Percentiles rank a stretch among this genome's conserved stretches.
Conservation (phyloP, 2,329 filamentous ascomycete genomes). For the Colletotrichum sp. region DNA sequence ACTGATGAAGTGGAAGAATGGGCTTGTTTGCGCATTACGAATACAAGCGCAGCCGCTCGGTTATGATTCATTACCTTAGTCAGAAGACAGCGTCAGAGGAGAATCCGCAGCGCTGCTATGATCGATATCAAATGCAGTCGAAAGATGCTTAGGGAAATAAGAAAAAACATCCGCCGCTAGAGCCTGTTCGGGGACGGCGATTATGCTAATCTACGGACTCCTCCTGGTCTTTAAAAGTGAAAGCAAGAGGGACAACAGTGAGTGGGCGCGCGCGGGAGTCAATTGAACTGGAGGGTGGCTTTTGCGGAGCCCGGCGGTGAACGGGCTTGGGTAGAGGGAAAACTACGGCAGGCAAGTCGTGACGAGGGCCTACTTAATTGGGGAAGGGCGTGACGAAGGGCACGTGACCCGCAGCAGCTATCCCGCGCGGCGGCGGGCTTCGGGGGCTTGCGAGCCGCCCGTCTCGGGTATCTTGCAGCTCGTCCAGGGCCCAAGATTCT, state of each 20-base stretch:
- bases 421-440: not conserved
- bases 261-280: not conserved
- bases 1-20: not conserved
- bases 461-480: not conserved
- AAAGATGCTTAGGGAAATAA: not conserved
- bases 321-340: not conserved
- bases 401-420: not conserved
- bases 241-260: not conserved
- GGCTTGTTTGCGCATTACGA: not conserved
- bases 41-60: not conserved
- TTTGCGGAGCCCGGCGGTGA: not conserved
- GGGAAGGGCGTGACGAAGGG: slow-evolving; percentile 15
- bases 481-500: not conserved
- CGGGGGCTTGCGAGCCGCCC: not conserved
- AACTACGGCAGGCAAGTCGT: slow-evolving; percentile 2
- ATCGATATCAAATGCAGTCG: not conserved
- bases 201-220: not conserved
- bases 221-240: not conserved
- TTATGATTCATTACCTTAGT: not conserved
- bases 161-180: not conserved
- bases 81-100: not conserved
- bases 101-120: not conserved
- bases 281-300: not conserved
- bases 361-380: not conserved
- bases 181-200: not conserved